Conservation (phyloP, 768 basidiomycete genomes). For the Tricholoma matsutake region DNA sequence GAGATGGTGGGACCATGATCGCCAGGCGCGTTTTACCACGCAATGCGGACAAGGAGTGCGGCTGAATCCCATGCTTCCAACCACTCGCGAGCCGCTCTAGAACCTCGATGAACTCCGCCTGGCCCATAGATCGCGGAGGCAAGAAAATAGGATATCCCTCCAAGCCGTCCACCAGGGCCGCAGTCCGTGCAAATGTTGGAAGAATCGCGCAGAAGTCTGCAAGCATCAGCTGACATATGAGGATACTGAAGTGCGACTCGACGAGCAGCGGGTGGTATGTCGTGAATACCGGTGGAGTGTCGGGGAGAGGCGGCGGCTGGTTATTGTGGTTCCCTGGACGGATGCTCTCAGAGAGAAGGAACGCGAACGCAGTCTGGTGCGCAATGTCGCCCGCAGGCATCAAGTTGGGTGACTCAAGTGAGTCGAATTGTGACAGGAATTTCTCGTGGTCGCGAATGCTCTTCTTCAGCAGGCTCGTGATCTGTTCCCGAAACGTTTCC, state of each 20-base stretch:
- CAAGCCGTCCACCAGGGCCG: constrained; percentile 71
- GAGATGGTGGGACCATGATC: constrained; percentile 37
- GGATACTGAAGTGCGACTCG: constrained; percentile 79
- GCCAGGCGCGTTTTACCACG: constrained; percentile 41
- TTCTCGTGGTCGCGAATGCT: constrained; percentile 82
- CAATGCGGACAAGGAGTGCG: constrained; percentile 45
- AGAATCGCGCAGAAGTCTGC: constrained; percentile 67
- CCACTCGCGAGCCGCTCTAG: constrained; percentile 76
- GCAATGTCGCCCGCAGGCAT: constrained; percentile 43
- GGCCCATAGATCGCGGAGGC: constrained; percentile 84
- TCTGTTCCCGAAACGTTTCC: constrained; percentile 54
- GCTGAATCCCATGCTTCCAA: constrained; percentile 65
- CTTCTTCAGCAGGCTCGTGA: constrained; percentile 62
- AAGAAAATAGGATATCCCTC: constrained; percentile 90
- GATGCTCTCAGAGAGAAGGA: constrained; percentile 61
- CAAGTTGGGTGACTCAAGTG: constrained; percentile 46
- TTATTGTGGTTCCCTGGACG: constrained; percentile 55
- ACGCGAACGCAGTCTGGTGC: constrained; percentile 61
- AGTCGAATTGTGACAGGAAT: constrained; percentile 81
- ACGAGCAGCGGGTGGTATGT: constrained; percentile 90
- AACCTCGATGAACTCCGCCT: constrained; percentile 85
- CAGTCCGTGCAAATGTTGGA: constrained; percentile 62
- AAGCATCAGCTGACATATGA: constrained; percentile 73
- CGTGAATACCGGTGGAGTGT: constrained; percentile 66
- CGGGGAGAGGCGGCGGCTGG: constrained; percentile 31